phyloP scores from a whole-genome alignment of 805 yeast genomes.

The Helenozyma rhizophorensis region DNA sequence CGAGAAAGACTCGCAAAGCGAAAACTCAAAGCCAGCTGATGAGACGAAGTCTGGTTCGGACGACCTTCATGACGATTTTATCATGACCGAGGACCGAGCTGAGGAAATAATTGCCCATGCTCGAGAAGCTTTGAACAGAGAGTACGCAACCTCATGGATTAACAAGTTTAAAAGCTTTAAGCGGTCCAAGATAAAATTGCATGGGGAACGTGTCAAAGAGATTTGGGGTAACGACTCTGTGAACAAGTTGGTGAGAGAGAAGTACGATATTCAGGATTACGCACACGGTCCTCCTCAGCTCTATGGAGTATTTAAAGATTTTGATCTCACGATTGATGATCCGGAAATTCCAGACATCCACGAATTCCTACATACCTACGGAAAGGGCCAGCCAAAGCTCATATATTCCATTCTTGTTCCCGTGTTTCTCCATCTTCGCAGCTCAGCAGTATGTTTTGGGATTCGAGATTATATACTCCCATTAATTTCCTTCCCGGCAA shows the following conservation, averaged over 20 bases:
- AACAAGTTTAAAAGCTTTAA: constrained; percentile 26
- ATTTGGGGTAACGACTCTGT: constrained; percentile 35
- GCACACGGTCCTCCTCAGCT: constrained; percentile 31
- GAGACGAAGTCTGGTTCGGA: background rate
- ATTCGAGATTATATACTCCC: constrained; percentile 40
- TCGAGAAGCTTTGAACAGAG: constrained; percentile 19
- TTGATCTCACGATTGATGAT: constrained; percentile 26
- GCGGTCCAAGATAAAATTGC: constrained; percentile 17
- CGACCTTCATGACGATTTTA: background rate
- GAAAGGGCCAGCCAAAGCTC: constrained; percentile 50
- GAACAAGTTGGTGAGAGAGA: constrained; percentile 24
- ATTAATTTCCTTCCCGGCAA: constrained; percentile 44
- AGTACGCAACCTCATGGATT: constrained; percentile 33
- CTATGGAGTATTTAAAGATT: constrained; percentile 25
- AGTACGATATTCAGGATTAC: constrained; percentile 32
- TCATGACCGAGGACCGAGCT: constrained; percentile 22
- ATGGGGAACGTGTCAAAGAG: constrained; percentile 22
- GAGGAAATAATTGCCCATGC: constrained; percentile 24
- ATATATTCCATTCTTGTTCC: constrained; percentile 55
- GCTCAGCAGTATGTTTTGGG: constrained; percentile 12
- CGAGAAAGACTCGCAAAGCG: too few relatives aligned
- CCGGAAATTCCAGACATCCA: constrained; percentile 32
- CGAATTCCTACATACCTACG: constrained; percentile 30
- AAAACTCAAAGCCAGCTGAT: background rate
- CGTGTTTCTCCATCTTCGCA: constrained; percentile 36